Base-by-base conservation (phyloP, 768 basidiomycete genomes). In the Kwoniella pini region DNA sequence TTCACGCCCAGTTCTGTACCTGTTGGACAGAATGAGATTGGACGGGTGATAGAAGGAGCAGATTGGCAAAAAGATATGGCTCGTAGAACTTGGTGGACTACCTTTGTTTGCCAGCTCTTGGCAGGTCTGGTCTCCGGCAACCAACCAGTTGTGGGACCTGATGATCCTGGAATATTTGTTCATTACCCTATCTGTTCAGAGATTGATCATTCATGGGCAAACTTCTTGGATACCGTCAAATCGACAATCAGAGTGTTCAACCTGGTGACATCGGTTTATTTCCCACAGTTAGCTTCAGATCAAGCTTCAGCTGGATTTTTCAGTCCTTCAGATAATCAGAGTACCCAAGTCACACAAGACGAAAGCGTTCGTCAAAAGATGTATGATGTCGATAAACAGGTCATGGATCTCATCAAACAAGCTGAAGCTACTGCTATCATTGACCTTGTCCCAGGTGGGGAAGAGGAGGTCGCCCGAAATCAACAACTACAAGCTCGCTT, bases 391-490 rank as follows among this genome's bases (percentile, higher is more conserved):
- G 77, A 78, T 46, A 58, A 57, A 33, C 33, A 70, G 36, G 60
- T 76, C 10, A 54, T 70, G 44, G 63, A 75, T 6, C 26, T 76
- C 52, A 62, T 78, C 56, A 74, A 70, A 50, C 42, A 72, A 42
- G 74, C 71, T 1, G 77, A 78, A 58, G 53, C 31, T 40, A 68
- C 50, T 33, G 44, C 67, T 12, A 60, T 78, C 24, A 75, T 78
- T 55, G 70, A 75, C 4, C 60, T 76, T 15, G 73, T 75, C 1
- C 73, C 77, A 2, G 77, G 77, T 43, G 74, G 70, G 3, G 77
- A 78, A 54, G 77, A 76, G 57, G 77, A 78, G 46, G 77, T 78
- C 11, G 74, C 69, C 11, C 57, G 75, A 15, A 78, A 78, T 55
- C 75, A 72, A 45, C 77, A 78, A 48, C 59, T 75, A 9, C 67